Base-by-base conservation (phyloP, 1,284 basidiomycete genomes). In the Neotropicomus parvogracilis region DNA sequence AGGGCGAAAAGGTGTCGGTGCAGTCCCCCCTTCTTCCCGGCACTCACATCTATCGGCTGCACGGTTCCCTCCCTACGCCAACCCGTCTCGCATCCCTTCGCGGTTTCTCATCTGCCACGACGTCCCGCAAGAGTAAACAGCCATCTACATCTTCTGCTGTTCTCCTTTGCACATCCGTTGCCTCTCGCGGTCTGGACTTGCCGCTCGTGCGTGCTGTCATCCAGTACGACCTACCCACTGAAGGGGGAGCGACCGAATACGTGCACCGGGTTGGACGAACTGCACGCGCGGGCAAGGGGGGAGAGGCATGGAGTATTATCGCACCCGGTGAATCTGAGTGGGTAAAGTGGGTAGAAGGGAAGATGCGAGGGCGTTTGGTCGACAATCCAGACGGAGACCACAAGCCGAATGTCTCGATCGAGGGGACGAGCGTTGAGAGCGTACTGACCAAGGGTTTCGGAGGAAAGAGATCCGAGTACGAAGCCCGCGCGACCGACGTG, bases 241-340 rank as follows among this genome's bases (percentile, higher is more conserved):
- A 99, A 72, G 91, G 94, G 13, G 95, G 97, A 3, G 87, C 88
- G 14, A 97, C 89, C 19, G 97, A 99, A 68, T 99, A 99, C 61
- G 85, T 99, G 6, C 97, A 99, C 70, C 81, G 97, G 38, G 91
- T 99, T 6, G 97, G 97, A 21, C 85, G 97, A 52, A 99, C 97
- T 1, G 97, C 97, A 9, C 91, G 97, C 67, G 95, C 88, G 2
- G 97, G 97, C 16, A 89, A 73, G 80, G 95, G 68, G 75, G 92
- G 85, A 77, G 91, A 98, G 68, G 91, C 92, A 3, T 99, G 95
- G 94, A 86, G 88, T 54, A 84, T 99, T 53, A 83, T 99, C 31
- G 72, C 85, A 2, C 93, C 93, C 0, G 89, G 83, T 52, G 97
- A 99, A 69, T 68, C 75, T 3, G 86, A 80, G 28, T 98, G 95